Evolutionary conservation across 768 basidiomycete species (phyloP), one percentile per base, ranked within the genome.

Genomic region (Leccinum arenicola): DNA sequence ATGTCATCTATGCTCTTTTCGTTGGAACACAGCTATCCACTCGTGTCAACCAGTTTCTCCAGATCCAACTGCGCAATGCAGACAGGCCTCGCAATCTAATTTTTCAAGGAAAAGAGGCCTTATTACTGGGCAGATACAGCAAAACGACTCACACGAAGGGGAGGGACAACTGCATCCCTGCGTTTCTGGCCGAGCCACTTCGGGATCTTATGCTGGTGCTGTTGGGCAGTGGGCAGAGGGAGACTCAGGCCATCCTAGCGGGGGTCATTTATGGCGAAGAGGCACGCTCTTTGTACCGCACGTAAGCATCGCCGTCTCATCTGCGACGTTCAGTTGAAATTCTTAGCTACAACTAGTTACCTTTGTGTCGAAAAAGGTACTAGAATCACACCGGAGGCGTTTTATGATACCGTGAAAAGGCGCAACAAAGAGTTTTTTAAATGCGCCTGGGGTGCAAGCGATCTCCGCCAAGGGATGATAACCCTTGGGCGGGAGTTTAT

Each of bases 401-500:
- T 54, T 23, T 60, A 53, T 10, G 12, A 50, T 1, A 36, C 12
- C 1, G 21, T 60, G 14, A 25, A 25, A 36, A 57, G 33, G 33
- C 25, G 45, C 1, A 57, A 60, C 27, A 9, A 21, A 15, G 36
- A 58, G 6, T 0, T 50, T 19, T 58, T 61, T 54, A 15, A 33
- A 6, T 61, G 56, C 6, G 15, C 12, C 11, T 61, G 58, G 61
- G 58, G 54, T 1, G 61, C 54, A 1, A 59, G 61, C 2, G 50
- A 60, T 6, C 40, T 60, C 4, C 55, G 52, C 0, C 58, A 62
- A 35, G 61, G 55, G 1, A 50, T 50, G 52, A 57, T 60, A 14
- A 57, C 59, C 8, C 50, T 60, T 8, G 59, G 59, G 1, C 50
- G 50, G 21, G 55, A 50, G 3, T 62, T 62, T 36, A 62, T 62